Conservation (phyloP, 148 eudicot genomes). For the Rhododendron simsii region DNA sequence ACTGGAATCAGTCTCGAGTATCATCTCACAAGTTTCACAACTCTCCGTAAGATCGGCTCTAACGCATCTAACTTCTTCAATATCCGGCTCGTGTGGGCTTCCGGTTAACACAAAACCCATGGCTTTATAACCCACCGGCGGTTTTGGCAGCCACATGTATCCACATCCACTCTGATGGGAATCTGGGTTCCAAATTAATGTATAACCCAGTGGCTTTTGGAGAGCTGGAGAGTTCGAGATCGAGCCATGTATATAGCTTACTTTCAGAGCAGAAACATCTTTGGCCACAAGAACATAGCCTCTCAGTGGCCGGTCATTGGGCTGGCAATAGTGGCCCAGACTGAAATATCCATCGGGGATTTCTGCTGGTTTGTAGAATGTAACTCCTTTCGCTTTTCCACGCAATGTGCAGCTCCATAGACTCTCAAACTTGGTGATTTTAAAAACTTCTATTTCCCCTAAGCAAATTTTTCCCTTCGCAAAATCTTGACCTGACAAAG, state of each 20-base stretch:
- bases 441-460: constrained; percentile 70
- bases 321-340: constrained; percentile 83
- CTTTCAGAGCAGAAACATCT: constrained; percentile 22
- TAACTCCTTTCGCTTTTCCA: constrained; percentile 51
- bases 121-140: constrained; percentile 67
- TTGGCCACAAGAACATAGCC: constrained; percentile 80
- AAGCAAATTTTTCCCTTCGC: constrained; percentile 66
- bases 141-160: constrained; percentile 69
- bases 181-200: constrained; percentile 59
- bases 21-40: constrained; percentile 55
- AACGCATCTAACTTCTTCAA: constrained; percentile 71
- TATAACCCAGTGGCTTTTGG: constrained; percentile 52
- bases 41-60: constrained; percentile 66
- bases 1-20: constrained; percentile 36
- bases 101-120: constrained; percentile 68
- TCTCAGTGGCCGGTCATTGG: constrained; percentile 42
- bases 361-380: constrained; percentile 60
- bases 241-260: not conserved
- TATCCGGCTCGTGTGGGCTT: constrained; percentile 53
- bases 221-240: constrained; percentile 45
- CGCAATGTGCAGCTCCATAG: constrained; percentile 47
- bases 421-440: constrained; percentile 50
- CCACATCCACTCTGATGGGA: constrained; percentile 34
- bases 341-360: constrained; percentile 67
- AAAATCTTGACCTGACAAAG: constrained; percentile 63